These are phyloP conservation scores for Gaeumannomyces sp. DNA, from an alignment of 2,329 filamentous ascomycete genomes.

Conservation along the genomic window DNA sequence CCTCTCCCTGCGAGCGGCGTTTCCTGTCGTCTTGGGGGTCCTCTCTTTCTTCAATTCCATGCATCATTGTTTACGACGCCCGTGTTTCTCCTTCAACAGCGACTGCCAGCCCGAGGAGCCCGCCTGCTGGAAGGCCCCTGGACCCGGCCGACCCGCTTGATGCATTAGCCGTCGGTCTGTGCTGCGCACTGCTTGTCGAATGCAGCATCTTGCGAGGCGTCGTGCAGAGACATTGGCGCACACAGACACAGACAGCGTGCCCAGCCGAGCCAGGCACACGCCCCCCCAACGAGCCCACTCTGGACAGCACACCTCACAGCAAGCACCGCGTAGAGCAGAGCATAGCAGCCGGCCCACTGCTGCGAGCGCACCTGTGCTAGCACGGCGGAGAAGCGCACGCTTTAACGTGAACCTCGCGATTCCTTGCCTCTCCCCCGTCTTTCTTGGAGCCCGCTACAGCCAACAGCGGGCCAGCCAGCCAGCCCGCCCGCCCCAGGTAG, in stretches of 20 bases:
- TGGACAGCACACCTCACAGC: constrained; percentile 1
- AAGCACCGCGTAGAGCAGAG: background rate
- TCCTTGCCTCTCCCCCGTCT: background rate
- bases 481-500: background rate
- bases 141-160: background rate
- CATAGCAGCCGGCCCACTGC: background rate
- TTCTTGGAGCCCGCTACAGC: background rate
- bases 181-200: constrained; percentile 1
- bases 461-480: background rate
- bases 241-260: background rate
- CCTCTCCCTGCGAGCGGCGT: background rate
- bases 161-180: background rate
- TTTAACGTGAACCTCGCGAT: background rate
- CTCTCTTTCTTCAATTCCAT: background rate
- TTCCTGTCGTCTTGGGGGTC: background rate
- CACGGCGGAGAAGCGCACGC: background rate
- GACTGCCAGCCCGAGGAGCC: background rate
- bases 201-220: background rate
- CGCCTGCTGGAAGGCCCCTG: background rate
- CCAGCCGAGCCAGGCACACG: background rate
- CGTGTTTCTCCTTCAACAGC: background rate
- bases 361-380: background rate
- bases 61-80: background rate
- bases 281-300: background rate
- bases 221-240: background rate